phyloP scores from a whole-genome alignment of 1,139 yeast genomes.

The Blastobotrys persicus region DNA sequence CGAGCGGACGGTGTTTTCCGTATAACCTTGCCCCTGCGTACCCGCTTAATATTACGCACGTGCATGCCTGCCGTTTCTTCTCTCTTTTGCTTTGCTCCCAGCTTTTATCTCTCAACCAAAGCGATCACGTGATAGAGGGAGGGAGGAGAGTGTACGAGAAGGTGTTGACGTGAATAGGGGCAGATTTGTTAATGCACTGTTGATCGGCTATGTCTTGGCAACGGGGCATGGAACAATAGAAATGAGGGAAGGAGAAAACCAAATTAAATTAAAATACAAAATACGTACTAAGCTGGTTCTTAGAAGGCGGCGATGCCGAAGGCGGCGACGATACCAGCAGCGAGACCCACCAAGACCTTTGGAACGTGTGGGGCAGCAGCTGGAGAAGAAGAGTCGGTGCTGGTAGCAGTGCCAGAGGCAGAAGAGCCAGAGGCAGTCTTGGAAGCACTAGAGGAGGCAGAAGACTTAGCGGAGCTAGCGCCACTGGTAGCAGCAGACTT shows the following conservation, averaged over 20 bases:
- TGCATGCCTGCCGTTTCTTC: too few relatives aligned
- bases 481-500: conserved; percentile 12
- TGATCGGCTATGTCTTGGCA: too few relatives aligned
- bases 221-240: too few relatives aligned
- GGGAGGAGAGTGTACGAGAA: too few relatives aligned
- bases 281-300: conserved; percentile 2
- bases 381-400: conserved; percentile 5
- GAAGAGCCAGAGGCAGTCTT: conserved; percentile 17
- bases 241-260: neutral
- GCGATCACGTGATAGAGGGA: too few relatives aligned
- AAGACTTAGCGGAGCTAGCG: conserved; percentile 17
- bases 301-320: conserved; percentile 20
- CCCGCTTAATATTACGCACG: too few relatives aligned
- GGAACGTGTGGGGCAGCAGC: conserved; percentile 18
- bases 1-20: too few relatives aligned
- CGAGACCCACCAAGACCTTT: conserved; percentile 23
- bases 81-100: too few relatives aligned
- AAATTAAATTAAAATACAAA: neutral
- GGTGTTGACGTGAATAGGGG: too few relatives aligned
- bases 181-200: too few relatives aligned
- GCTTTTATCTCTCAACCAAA: too few relatives aligned
- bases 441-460: conserved; percentile 14
- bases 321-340: conserved; percentile 22
- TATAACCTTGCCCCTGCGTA: too few relatives aligned
- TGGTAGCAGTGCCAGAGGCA: conserved; percentile 14